Percentiles rank a stretch among this genome's conserved stretches.
These are phyloP conservation scores for Anisodus acutangulus DNA, from an alignment of 257 asterid genomes.

Conservation along the genomic window DNA sequence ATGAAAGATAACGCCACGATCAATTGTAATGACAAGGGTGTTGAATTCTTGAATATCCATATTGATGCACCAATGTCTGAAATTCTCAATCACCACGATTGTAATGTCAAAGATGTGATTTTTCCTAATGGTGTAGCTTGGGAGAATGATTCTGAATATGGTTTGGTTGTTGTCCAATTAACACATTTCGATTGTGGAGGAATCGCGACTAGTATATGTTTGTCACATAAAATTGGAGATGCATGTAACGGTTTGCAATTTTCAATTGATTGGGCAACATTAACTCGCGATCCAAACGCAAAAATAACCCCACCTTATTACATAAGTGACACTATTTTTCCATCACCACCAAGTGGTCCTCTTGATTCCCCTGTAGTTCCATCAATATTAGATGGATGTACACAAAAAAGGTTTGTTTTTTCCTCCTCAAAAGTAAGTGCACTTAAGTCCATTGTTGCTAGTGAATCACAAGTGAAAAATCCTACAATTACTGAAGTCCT, in stretches of 20 bases:
- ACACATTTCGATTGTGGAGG: conserved; percentile 20
- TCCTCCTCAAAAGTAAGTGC: not conserved
- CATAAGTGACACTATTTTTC: conserved; percentile 14
- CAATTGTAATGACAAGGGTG: not conserved
- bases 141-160: conserved; percentile 13
- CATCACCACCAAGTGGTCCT: conserved; percentile 28
- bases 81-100: conserved; percentile 10
- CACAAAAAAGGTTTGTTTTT: conserved; percentile 5
- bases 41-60: conserved; percentile 20
- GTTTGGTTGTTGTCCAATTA: not conserved
- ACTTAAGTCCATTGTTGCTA: not conserved
- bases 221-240: conserved; percentile 26
- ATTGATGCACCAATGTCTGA: conserved; percentile 24
- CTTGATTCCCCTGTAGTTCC: not conserved
- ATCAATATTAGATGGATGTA: conserved; percentile 25
- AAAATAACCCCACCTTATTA: not conserved
- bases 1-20: not conserved
- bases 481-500: conserved; percentile 28
- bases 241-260: not conserved
- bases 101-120: not conserved
- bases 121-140: conserved; percentile 20
- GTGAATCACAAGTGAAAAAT: not conserved
- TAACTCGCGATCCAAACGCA: not conserved
- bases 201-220: not conserved
- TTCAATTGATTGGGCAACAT: conserved; percentile 1